phyloP scores from a whole-genome alignment of 139 green algal genomes.

The Chlorella sp. region DNA sequence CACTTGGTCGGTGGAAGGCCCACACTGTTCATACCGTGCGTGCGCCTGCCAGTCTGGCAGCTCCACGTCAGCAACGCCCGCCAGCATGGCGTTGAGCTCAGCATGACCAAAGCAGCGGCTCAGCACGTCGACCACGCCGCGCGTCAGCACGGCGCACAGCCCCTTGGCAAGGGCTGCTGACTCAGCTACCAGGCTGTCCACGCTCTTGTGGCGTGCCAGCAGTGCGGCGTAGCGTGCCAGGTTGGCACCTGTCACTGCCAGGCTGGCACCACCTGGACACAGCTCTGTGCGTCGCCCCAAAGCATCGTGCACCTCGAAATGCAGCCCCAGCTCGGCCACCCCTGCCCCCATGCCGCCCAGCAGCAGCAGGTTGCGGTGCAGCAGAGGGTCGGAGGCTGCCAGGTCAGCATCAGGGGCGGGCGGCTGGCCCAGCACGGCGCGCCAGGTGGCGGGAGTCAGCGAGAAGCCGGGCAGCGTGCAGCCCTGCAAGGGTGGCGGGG shows the following conservation, averaged over 20 bases:
- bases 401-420: conserved; percentile 25
- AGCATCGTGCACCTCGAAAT: conserved; percentile 22
- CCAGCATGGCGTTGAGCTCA: conserved; percentile 35
- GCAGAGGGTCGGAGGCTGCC: conserved; percentile 1
- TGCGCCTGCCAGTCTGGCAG: conserved; percentile 34
- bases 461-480: conserved; percentile 40
- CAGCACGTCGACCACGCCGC: not conserved
- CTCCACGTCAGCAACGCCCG: conserved; percentile 14
- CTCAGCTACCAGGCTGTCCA: not conserved
- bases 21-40: not conserved
- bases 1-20: not conserved
- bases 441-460: conserved; percentile 32
- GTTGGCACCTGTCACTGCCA: conserved; percentile 12
- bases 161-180: conserved; percentile 17
- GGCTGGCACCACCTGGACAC: not conserved
- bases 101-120: conserved; percentile 20
- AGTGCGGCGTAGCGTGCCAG: conserved; percentile 5
- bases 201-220: conserved; percentile 33
- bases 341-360: conserved; percentile 4
- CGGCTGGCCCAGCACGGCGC: conserved; percentile 34
- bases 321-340: conserved; percentile 20
- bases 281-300: not conserved
- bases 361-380: conserved; percentile 6
- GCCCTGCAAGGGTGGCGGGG: not conserved
- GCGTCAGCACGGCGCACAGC: conserved; percentile 14